Percentiles rank a stretch among this genome's conserved stretches.
Evolutionary conservation across 23 red algal genomes (phyloP).

Genomic region (Pyropia yezoensis): DNA sequence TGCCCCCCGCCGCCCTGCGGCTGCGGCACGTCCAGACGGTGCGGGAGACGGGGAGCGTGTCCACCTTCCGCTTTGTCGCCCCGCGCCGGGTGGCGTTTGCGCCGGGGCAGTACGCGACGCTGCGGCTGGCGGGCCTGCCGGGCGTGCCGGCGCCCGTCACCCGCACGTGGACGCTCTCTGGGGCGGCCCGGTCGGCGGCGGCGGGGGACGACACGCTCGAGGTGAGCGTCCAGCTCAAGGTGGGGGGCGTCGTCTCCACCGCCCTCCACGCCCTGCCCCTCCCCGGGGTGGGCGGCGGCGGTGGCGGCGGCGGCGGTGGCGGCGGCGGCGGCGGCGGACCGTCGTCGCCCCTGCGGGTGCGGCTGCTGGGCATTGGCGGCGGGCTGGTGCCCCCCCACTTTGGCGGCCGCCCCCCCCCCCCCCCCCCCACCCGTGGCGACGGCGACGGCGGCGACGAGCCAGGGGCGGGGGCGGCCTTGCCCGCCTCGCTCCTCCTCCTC

Average conservation of each 20-base stretch:
- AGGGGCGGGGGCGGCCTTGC: no score
- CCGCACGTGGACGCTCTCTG: conserved; percentile 66
- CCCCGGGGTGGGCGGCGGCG: neutral
- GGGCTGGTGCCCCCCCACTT: conserved; percentile 36
- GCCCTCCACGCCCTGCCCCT: conserved; percentile 41
- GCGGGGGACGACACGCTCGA: conserved; percentile 56
- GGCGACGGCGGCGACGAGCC: neutral
- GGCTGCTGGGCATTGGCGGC: conserved; percentile 40
- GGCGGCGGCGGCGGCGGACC: no score
- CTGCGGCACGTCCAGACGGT: conserved; percentile 24
- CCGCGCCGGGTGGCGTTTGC: conserved; percentile 30
- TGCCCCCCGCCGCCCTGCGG: conserved; percentile 12
- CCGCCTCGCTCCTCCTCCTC: conserved; percentile 35
- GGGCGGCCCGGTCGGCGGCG: conserved; percentile 20
- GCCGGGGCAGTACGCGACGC: conserved; percentile 65
- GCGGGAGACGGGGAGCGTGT: conserved; percentile 16
- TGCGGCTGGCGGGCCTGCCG: conserved; percentile 25
- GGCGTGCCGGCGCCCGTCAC: conserved; percentile 10
- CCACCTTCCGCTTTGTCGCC: conserved; percentile 57
- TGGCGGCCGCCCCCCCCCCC: neutral
- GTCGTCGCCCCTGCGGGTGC: conserved; percentile 2
- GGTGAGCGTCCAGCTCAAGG: conserved; percentile 48
- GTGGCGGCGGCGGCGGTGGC: no score
- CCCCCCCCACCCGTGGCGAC: no score
- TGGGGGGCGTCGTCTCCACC: conserved; percentile 27